Evolutionary conservation across 163 green algal species (phyloP).

Genomic region (Scenedesmus sp.): DNA sequence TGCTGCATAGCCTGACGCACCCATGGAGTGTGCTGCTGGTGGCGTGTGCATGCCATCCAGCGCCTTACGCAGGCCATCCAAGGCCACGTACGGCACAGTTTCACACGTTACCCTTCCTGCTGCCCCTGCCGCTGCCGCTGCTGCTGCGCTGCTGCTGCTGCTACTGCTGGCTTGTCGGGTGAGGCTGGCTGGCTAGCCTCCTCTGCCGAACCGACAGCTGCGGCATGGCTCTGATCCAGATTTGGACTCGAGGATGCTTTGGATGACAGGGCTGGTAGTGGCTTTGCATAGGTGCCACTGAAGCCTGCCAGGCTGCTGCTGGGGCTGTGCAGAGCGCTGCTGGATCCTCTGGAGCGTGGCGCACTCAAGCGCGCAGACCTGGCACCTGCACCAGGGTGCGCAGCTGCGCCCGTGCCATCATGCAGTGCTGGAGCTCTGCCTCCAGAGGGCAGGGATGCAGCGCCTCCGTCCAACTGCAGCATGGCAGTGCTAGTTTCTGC

Average conservation of each 20-base stretch:
- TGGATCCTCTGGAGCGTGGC: no score
- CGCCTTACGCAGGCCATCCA: not conserved
- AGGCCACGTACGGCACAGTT: not conserved
- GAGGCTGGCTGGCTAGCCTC: not conserved
- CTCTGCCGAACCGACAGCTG: not conserved
- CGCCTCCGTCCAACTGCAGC: not conserved
- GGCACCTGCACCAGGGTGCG: not conserved
- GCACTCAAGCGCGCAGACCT: not conserved
- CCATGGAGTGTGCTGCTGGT: not conserved
- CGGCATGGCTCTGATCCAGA: not conserved
- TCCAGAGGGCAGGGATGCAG: not conserved
- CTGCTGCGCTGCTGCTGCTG: slow-evolving; percentile 19
- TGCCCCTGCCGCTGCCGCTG: slow-evolving; percentile 4
- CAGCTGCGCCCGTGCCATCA: not conserved
- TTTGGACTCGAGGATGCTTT: not conserved
- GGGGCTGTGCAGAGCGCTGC: not conserved
- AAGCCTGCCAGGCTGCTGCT: not conserved
- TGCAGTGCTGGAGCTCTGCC: not conserved
- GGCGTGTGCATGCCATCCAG: not conserved
- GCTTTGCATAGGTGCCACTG: not conserved
- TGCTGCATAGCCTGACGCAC: not conserved
- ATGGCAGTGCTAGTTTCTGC: not conserved
- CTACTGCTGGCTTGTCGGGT: not conserved
- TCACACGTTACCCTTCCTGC: not conserved
- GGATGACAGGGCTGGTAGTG: not conserved